phyloP scores from a whole-genome alignment of 164 flowering plant genomes.

The Buxus sempervirens region DNA sequence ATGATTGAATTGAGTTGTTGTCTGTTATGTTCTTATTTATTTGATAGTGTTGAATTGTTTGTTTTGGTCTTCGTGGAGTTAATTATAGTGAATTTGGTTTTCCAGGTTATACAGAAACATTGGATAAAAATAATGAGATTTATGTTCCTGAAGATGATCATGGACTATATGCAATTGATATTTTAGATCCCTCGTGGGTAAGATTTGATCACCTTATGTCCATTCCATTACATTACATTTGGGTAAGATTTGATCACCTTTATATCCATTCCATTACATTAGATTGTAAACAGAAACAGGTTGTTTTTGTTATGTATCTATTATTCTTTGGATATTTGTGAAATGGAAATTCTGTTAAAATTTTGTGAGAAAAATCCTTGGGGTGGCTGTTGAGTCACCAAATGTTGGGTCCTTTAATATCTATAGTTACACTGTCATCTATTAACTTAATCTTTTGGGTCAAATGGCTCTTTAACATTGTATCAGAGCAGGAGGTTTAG shows the following conservation, averaged over 20 bases:
- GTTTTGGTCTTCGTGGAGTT: not conserved
- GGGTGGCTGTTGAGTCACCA: no score
- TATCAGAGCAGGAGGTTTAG: no score
- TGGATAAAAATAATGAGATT: conserved; percentile 54
- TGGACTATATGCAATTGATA: conserved; percentile 93
- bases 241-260: conserved; percentile 35
- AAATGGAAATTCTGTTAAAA: no score
- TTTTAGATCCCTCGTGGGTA: conserved; percentile 80
- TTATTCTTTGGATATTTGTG: no score
- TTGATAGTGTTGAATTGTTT: not conserved
- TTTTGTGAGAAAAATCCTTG: no score
- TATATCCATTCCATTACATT: no score
- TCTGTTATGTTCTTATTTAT: not conserved
- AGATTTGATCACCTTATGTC: conserved; percentile 15
- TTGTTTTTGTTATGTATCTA: no score
- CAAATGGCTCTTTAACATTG: no score
- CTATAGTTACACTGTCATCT: no score
- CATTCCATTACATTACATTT: not conserved
- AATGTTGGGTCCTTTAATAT: no score
- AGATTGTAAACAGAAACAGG: no score
- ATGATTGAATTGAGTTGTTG: not conserved
- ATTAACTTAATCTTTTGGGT: no score
- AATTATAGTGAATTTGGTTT: conserved; percentile 8
- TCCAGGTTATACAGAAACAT: conserved; percentile 74
- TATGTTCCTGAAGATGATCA: conserved; percentile 78